Conservation (phyloP, 2,329 filamentous ascomycete genomes). For the Diaporthe nobilis region DNA sequence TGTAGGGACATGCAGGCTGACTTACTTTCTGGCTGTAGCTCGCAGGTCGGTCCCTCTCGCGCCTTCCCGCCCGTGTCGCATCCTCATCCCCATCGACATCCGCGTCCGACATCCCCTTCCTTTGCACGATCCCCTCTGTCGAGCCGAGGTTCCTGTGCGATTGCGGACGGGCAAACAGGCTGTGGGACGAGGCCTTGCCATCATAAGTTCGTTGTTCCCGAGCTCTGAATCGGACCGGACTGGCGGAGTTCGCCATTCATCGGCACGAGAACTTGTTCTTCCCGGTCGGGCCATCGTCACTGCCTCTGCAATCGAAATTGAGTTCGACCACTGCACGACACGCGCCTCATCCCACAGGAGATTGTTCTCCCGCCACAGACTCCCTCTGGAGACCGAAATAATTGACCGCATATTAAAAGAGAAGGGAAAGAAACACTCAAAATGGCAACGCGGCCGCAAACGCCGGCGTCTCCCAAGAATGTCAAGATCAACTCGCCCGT, state of each 20-base stretch:
- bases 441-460: constrained; percentile 64
- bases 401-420: background rate
- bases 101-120: constrained; percentile 1
- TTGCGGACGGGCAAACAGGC: background rate
- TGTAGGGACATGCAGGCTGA: constrained; percentile 8
- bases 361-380: background rate
- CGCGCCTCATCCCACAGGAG: background rate
- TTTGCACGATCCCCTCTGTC: constrained; percentile 9
- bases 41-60: constrained; percentile 23
- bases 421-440: constrained; percentile 33
- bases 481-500: constrained; percentile 72
- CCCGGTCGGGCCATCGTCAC: constrained; percentile 30
- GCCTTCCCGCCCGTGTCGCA: constrained; percentile 21
- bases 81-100: constrained; percentile 13
- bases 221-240: constrained; percentile 28
- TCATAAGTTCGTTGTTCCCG: background rate
- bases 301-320: background rate
- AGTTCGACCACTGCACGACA: background rate
- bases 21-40: constrained; percentile 5
- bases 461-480: constrained; percentile 68
- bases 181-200: constrained; percentile 19
- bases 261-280: constrained; percentile 35
- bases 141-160: background rate
- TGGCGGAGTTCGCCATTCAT: constrained; percentile 29
- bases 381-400: background rate